These are phyloP conservation scores for Saccharomycopsis olivae DNA, from an alignment of 805 yeast species.

Conservation along the genomic window DNA sequence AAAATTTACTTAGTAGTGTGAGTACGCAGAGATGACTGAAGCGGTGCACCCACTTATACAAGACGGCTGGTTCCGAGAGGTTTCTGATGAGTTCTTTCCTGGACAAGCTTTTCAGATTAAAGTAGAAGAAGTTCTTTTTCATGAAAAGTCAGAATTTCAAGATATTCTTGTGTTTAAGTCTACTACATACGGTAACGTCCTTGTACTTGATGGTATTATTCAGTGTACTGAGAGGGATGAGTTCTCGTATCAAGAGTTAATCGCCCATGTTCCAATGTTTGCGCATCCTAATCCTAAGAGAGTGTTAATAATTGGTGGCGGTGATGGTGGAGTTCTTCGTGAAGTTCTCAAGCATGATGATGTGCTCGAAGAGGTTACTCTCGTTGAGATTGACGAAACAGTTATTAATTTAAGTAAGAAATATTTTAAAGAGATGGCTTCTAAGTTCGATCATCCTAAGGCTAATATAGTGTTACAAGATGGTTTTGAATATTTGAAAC, in stretches of 20 bases:
- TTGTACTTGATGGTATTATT: constrained; percentile 80
- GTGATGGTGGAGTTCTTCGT: constrained; percentile 90
- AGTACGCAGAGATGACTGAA: too few relatives aligned
- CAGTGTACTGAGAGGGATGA: constrained; percentile 92
- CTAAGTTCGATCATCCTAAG: constrained; percentile 49
- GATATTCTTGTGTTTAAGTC: constrained; percentile 75
- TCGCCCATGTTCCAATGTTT: constrained; percentile 72
- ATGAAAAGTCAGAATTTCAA: constrained; percentile 61
- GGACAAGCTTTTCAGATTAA: constrained; percentile 74
- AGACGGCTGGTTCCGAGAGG: constrained; percentile 79
- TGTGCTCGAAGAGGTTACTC: constrained; percentile 49
- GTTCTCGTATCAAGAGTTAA: constrained; percentile 80
- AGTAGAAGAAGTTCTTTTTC: constrained; percentile 55
- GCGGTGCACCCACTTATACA: too few relatives aligned
- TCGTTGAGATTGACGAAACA: constrained; percentile 84
- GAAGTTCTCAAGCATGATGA: constrained; percentile 71
- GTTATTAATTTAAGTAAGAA: constrained; percentile 64
- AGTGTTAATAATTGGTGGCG: constrained; percentile 88
- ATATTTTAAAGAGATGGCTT: constrained; percentile 71
- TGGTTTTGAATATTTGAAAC: constrained; percentile 69
- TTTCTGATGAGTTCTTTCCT: constrained; percentile 61
- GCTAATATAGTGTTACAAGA: constrained; percentile 64
- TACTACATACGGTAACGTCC: constrained; percentile 70
- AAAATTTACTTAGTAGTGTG: too few relatives aligned
- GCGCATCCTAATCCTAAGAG: constrained; percentile 64